A percentile compares a stretch with the other conserved stretches of the same genome.
Conservation (phyloP, 2,329 filamentous ascomycete genomes). For the Ophiostoma sp. region DNA sequence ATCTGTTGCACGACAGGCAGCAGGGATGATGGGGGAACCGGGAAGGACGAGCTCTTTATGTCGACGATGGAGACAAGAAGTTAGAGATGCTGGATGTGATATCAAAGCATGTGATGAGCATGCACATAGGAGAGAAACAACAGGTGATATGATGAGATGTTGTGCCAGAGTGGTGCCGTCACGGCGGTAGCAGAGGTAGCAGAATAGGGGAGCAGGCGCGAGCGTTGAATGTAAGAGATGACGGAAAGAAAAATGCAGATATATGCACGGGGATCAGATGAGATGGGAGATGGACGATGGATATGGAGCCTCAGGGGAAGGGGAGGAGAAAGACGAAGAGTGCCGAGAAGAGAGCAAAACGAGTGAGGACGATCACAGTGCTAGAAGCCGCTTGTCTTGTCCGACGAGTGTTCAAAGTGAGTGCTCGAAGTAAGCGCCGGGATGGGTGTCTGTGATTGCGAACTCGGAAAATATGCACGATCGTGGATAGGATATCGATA, state of each 20-base stretch:
- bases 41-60: not conserved
- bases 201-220: not conserved
- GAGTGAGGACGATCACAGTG: not conserved
- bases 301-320: conserved; percentile 3
- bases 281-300: too few species aligned
- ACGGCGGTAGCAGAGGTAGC: not conserved
- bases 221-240: not conserved
- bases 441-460: not conserved
- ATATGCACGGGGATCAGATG: not conserved
- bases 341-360: not conserved
- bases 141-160: conserved; percentile 4
- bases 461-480: not conserved
- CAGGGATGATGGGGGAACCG: not conserved
- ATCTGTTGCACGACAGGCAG: not conserved
- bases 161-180: not conserved
- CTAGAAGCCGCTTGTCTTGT: not conserved
- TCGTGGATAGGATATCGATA: not conserved
- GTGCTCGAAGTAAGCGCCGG: not conserved
- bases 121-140: not conserved
- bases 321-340: not conserved
- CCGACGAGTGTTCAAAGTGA: not conserved
- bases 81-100: not conserved
- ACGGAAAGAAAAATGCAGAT: not conserved
- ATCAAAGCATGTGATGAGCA: not conserved
- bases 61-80: not conserved